phyloP scores from a whole-genome alignment of 1,284 basidiomycete genomes.

The Takashimella koratensis region DNA sequence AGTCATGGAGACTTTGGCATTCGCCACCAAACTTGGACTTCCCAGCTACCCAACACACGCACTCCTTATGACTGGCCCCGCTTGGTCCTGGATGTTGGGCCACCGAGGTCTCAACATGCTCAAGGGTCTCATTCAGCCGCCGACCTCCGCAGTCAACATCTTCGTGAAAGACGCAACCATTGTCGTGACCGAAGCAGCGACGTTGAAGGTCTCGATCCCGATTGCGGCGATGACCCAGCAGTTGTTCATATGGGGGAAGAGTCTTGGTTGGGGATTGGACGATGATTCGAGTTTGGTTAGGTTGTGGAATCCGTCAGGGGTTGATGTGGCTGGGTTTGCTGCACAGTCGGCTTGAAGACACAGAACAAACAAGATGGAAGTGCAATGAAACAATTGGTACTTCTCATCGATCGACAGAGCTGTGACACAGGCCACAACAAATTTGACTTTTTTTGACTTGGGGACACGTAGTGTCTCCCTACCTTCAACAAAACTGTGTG shows the following conservation, averaged over 20 bases:
- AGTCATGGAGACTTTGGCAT: conserved; percentile 26
- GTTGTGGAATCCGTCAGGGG: neutral
- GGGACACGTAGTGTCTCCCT: too few species aligned
- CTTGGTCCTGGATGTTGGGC: conserved; percentile 12
- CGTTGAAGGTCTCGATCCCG: conserved; percentile 2
- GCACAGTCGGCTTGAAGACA: neutral
- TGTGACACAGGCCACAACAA: too few species aligned
- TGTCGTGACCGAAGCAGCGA: conserved; percentile 13
- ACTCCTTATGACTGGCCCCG: conserved; percentile 13
- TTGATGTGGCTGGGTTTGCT: neutral
- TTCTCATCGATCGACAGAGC: too few species aligned
- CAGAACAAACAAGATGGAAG: too few species aligned
- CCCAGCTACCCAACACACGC: conserved; percentile 9
- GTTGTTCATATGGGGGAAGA: conserved; percentile 9
- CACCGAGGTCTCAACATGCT: conserved; percentile 21
- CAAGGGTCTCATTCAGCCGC: conserved; percentile 15
- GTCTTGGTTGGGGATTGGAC: conserved; percentile 17
- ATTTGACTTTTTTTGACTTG: too few species aligned
- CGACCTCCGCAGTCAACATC: conserved; percentile 11
- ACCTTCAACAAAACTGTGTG: too few species aligned
- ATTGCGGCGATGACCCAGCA: conserved; percentile 14
- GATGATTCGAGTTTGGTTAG: conserved; percentile 20
- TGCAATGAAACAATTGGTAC: too few species aligned
- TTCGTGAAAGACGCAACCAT: conserved; percentile 20
- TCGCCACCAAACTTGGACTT: conserved; percentile 24